phyloP scores from a whole-genome alignment of 2,329 filamentous ascomycete genomes.

The Pseudogymnoascus verrucosus region DNA sequence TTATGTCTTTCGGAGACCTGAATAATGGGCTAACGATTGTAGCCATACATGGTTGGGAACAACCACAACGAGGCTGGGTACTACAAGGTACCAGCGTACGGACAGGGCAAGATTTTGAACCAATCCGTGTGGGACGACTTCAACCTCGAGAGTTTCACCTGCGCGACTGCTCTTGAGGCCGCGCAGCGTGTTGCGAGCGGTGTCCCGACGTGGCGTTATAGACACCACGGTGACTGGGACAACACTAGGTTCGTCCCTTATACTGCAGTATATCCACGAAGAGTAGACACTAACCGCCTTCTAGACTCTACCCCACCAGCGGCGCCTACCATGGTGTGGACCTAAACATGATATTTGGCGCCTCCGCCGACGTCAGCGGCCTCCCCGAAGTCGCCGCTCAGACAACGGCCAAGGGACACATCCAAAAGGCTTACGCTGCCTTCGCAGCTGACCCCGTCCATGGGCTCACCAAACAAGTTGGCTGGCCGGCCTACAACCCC shows the following conservation, averaged over 20 bases:
- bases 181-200: constrained; percentile 14
- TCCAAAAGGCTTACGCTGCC: constrained; percentile 25
- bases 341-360: constrained; percentile 24
- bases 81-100: constrained; percentile 16
- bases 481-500: constrained; percentile 16
- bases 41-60: constrained; percentile 20
- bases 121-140: constrained; percentile 16
- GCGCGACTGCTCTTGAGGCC: constrained; percentile 21
- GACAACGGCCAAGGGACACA: constrained; percentile 15
- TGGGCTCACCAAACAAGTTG: constrained; percentile 19
- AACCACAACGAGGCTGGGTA: constrained; percentile 21
- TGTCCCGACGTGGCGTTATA: constrained; percentile 27
- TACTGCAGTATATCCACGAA: neutral
- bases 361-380: constrained; percentile 22
- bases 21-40: neutral
- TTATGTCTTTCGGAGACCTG: neutral
- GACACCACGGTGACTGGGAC: constrained; percentile 25
- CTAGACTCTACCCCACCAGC: constrained; percentile 20
- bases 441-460: constrained; percentile 28
- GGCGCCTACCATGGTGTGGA: constrained; percentile 28
- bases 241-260: constrained; percentile 15
- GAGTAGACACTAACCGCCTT: neutral
- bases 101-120: constrained; percentile 1
- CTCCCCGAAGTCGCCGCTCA: constrained; percentile 11
- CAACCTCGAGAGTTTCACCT: constrained; percentile 24